Percentiles rank a stretch among this genome's conserved stretches.
Evolutionary conservation across 306 rosid genomes (phyloP).

Genomic region (Hippophae gyantsensis): DNA sequence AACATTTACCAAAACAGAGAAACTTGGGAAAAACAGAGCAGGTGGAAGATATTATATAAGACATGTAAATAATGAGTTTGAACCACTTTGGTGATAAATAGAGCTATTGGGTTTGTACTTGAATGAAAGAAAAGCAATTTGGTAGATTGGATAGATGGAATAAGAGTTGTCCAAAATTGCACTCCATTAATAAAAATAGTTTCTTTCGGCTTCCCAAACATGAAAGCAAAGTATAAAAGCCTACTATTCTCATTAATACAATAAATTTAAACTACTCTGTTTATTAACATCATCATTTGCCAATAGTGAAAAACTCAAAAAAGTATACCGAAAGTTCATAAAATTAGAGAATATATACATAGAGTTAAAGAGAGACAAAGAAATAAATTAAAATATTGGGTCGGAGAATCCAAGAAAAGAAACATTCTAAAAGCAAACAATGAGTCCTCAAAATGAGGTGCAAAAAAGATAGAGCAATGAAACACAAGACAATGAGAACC

Average conservation of each 20-base stretch:
- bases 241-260: too few species aligned
- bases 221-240: constrained; percentile 64
- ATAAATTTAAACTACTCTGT: too few species aligned
- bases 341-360: not conserved
- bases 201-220: constrained; percentile 72
- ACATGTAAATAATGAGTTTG: constrained; percentile 3
- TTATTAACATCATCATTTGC: not conserved
- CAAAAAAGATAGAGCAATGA: constrained; percentile 10
- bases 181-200: constrained; percentile 24
- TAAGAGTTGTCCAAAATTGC: constrained; percentile 37
- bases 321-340: constrained; percentile 27
- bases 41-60: too few species aligned
- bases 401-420: constrained; percentile 29
- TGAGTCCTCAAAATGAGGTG: constrained; percentile 36
- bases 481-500: constrained; percentile 16
- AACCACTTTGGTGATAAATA: constrained; percentile 53
- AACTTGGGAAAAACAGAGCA: too few species aligned
- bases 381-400: constrained; percentile 7
- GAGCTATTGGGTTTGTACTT: constrained; percentile 41
- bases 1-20: too few species aligned
- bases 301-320: constrained; percentile 1
- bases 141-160: constrained; percentile 5
- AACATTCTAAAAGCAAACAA: constrained; percentile 28
- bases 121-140: too few species aligned
- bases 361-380: constrained; percentile 41